phyloP scores from a whole-genome alignment of 2,329 filamentous ascomycete species.

The Plenodomus lindquistii region DNA sequence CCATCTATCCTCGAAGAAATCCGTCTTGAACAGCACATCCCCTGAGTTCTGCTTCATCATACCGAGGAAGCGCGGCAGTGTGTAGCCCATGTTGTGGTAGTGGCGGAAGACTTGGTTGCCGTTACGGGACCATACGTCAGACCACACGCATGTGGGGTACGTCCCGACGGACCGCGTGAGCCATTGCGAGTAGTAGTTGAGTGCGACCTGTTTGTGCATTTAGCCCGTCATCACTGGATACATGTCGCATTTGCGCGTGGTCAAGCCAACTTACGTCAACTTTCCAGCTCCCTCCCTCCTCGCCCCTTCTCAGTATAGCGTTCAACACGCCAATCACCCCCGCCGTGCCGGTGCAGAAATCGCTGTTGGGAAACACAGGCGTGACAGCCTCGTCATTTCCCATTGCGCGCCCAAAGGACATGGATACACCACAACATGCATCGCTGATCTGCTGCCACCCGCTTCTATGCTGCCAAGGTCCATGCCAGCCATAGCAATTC shows the following conservation, averaged over 20 bases:
- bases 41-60: conserved; percentile 47
- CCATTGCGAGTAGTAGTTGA: conserved; percentile 47
- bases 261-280: conserved; percentile 52
- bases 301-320: conserved; percentile 46
- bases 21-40: conserved; percentile 49
- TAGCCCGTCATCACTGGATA: neutral
- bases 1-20: conserved; percentile 54
- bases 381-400: conserved; percentile 51
- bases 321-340: conserved; percentile 49
- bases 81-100: conserved; percentile 54
- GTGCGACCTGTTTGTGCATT: conserved; percentile 25
- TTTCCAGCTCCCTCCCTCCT: conserved; percentile 47
- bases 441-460: conserved; percentile 61
- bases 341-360: conserved; percentile 51
- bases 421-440: conserved; percentile 51
- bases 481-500: conserved; percentile 60
- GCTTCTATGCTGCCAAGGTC: conserved; percentile 51
- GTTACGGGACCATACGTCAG: conserved; percentile 53
- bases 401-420: conserved; percentile 53
- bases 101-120: conserved; percentile 55
- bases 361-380: conserved; percentile 50
- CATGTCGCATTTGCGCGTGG: too few relatives aligned
- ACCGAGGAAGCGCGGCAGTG: conserved; percentile 47
- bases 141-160: conserved; percentile 51
- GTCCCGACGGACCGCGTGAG: conserved; percentile 37